Evolutionary conservation across 192 early-diverging fungal species (phyloP), one percentile per base, ranked within the genome.

Genomic region (Obelidium mucronatum): DNA sequence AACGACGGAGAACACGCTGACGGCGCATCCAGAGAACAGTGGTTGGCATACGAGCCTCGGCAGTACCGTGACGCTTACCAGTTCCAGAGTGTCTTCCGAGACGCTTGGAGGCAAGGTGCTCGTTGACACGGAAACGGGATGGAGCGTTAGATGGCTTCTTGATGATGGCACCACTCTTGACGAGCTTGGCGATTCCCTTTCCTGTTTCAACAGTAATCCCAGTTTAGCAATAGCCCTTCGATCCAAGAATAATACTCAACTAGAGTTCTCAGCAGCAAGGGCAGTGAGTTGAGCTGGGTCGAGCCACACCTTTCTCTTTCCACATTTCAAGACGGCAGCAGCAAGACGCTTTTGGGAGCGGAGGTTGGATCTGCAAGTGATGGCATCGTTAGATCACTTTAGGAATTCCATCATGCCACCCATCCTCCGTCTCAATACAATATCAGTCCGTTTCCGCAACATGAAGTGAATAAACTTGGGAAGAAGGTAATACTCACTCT

Each of bases 221-320:
- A 24, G 19, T 15, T 48, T 36, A 48, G 6, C 40, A 6, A 28
- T 5, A 6, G 40, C 36, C 40, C 11, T 67, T 6, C 65, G 19
- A 8, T 44, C 40, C 30, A 26, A 24, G 59, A 24, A 6, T 28
- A 65, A 17, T 26, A 92, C 92, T 92, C 86, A 34, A 93, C 97
- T 94, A 82, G 97, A 98, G 93, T 98, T 97, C 86, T 96, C 97
- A 80, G 93, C 95, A 78, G 94, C 86, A 81, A 98, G 96, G 86
- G 96, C 96, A 76, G 85, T 92, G 77, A 91, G 89, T 90, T 98
- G 96, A 85, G 94, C 95, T 72, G 97, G 97, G 90, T 98, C 97
- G 64, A 98, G 87, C 97, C 97, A 98, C 82, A 98, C 89, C 92
- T 98, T 98, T 82, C 97, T 90, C 92, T 98, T 67, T 81, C 97